Conservation (phyloP, 495 filamentous ascomycete genomes). For the Venustampulla echinocandica region DNA sequence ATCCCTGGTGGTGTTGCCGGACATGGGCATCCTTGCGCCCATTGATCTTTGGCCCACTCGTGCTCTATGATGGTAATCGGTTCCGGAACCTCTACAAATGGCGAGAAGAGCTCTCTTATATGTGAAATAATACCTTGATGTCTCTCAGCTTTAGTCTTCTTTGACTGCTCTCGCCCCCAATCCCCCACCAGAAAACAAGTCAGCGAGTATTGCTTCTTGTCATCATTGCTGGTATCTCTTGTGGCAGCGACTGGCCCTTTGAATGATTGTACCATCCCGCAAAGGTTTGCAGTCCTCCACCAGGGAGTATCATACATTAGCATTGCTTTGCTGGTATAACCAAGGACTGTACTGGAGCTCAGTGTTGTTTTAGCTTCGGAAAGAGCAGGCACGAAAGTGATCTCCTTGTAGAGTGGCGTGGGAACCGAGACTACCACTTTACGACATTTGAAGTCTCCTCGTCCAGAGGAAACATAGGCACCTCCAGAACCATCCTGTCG, state of each 20-base stretch:
- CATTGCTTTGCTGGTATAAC: slow-evolving; percentile 32
- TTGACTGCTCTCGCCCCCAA: slow-evolving; percentile 24
- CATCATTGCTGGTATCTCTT: slow-evolving; percentile 29
- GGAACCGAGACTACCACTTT: slow-evolving; percentile 31
- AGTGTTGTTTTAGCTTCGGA: slow-evolving; percentile 17
- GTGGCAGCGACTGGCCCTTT: slow-evolving; percentile 31
- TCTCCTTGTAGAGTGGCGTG: slow-evolving; percentile 21
- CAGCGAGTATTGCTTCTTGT: slow-evolving; percentile 27
- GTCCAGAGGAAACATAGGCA: slow-evolving; percentile 4
- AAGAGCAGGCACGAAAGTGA: slow-evolving; percentile 26
- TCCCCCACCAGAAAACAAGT: slow-evolving; percentile 33
- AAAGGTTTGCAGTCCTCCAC: slow-evolving; percentile 31
- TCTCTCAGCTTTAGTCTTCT: neutral
- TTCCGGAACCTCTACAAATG: neutral
- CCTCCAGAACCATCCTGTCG: neutral
- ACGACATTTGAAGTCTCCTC: slow-evolving; percentile 17
- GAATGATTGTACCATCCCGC: slow-evolving; percentile 27
- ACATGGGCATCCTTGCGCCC: slow-evolving; percentile 19
- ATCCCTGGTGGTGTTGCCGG: slow-evolving; percentile 24
- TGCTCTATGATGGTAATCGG: slow-evolving; percentile 16
- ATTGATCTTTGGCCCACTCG: slow-evolving; percentile 19
- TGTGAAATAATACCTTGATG: neutral
- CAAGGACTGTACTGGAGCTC: slow-evolving; percentile 19
- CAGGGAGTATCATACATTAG: slow-evolving; percentile 29
- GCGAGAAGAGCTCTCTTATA: slow-evolving; percentile 12